These are phyloP conservation scores for Fusarium sterilihyphosum DNA, from an alignment of 2,329 filamentous ascomycete species.

Conservation along the genomic window DNA sequence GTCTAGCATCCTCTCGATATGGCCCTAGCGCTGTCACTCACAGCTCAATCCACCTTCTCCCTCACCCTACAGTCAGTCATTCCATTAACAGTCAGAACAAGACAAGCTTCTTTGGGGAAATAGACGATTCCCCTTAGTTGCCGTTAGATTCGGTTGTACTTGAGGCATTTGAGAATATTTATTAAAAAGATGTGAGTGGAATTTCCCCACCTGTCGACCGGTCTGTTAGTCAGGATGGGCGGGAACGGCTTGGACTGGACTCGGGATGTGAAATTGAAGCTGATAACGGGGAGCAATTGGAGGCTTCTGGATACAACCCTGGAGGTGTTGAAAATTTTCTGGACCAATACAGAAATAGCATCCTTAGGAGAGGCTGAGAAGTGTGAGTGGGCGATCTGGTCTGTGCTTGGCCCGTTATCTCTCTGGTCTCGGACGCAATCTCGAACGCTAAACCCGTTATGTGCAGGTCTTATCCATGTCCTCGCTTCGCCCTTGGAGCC, in stretches of 20 bases:
- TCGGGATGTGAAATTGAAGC: neutral
- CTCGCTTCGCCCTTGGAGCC: slow-evolving; percentile 4
- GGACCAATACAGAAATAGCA: slow-evolving; percentile 27
- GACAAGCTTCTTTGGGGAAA: neutral
- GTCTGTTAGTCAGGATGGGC: neutral
- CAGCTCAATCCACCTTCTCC: neutral
- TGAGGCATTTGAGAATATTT: slow-evolving; percentile 17
- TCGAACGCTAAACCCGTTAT: neutral
- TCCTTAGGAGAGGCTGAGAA: neutral
- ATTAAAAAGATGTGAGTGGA: neutral
- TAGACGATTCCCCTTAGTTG: neutral
- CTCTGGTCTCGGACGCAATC: slow-evolving; percentile 2
- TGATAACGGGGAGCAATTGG: neutral
- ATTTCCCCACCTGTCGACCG: slow-evolving; percentile 17
- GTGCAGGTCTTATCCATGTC: slow-evolving; percentile 18
- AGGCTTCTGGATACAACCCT: neutral
- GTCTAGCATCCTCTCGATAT: neutral
- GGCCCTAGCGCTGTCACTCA: neutral
- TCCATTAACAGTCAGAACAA: neutral
- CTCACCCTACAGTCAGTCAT: slow-evolving; percentile 12
- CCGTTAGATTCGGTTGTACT: slow-evolving; percentile 13
- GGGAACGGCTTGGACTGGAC: neutral
- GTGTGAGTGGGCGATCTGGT: slow-evolving; percentile 34
- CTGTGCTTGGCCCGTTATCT: slow-evolving; percentile 36
- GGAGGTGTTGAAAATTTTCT: slow-evolving; percentile 21